Evolutionary conservation across 352 stramenopile genomes (phyloP).

Genomic region (Phytophthora crassamura): DNA sequence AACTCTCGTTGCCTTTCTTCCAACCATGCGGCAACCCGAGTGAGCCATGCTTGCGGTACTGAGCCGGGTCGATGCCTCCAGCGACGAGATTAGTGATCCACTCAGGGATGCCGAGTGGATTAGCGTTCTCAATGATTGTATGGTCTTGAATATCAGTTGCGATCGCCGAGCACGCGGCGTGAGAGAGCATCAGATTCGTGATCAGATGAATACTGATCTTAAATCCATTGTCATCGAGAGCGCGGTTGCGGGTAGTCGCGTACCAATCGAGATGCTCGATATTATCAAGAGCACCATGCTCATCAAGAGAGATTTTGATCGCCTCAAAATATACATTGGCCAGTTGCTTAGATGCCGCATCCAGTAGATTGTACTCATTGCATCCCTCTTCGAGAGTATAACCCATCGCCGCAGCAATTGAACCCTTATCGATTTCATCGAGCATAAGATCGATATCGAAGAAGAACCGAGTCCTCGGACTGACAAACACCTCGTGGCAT

Average conservation of each 20-base stretch:
- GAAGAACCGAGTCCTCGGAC: no score
- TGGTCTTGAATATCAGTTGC: background rate
- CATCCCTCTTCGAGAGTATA: background rate
- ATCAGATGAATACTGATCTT: slow-evolving; percentile 17
- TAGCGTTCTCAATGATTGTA: background rate
- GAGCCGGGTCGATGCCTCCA: no score
- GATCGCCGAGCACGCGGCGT: background rate
- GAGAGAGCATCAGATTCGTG: background rate
- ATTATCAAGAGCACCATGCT: no score
- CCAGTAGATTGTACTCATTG: no score
- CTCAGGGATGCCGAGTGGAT: background rate
- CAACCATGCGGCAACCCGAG: no score
- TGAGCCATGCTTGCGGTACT: no score
- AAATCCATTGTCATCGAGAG: background rate
- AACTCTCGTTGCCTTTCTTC: no score
- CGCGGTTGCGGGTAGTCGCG: background rate
- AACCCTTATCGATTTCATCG: no score
- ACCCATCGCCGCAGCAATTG: background rate
- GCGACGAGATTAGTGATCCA: no score
- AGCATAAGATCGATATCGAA: background rate
- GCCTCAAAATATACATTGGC: background rate
- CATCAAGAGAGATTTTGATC: background rate
- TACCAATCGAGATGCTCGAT: background rate
- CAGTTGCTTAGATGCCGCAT: background rate
- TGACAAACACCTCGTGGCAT: background rate